Base-by-base conservation (phyloP, 2,329 filamentous ascomycete genomes). In the Diaporthe amygdali region DNA sequence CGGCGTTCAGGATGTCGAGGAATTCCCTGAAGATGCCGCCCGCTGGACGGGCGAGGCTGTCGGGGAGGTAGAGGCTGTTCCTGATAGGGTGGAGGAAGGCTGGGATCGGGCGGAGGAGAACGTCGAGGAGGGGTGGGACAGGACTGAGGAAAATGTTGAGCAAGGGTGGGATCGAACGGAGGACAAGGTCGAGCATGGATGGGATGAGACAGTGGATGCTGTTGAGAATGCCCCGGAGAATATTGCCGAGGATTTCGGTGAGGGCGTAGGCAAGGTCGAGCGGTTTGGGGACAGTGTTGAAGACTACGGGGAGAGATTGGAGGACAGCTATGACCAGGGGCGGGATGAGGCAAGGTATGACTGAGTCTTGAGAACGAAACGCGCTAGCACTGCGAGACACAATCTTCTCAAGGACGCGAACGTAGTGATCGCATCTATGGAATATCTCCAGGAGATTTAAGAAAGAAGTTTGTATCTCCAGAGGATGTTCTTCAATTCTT, bases 161-260 rank as follows among this genome's bases (percentile, higher is more conserved):
- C 30, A 68, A 12, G 70, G 34, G 12, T 52, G 67, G 20, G 70
- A 71, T 9, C 70, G 66, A 1, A 47, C 30, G 14, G 66, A 77
- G 52, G 79, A 79, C 59, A 76, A 81, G 56, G 59, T 68, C 2
- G 71, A 73, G 71, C 20, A 68, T 71, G 76, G 59, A 75, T 71
- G 70, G 70, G 66, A 71, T 17, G 32, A 71, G 9, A 69, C 70
- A 2, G 70, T 70, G 2, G 67, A 72, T 3, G 66, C 66, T 5
- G 70, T 70, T 10, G 70, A 72, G 59, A 15, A 70, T 6, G 70
- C 67, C 17, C 70, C 70, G 3, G 70, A 72, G 67, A 55, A 72
- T 34, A 32, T 61, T 17, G 70, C 70, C 8, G 67, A 56, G 37
- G 68, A 27, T 15, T 54, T 72, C 2, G 70, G 70, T 30, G 56